Conservation (phyloP, 257 asterid genomes). For the Ajuga chamaepitys region DNA sequence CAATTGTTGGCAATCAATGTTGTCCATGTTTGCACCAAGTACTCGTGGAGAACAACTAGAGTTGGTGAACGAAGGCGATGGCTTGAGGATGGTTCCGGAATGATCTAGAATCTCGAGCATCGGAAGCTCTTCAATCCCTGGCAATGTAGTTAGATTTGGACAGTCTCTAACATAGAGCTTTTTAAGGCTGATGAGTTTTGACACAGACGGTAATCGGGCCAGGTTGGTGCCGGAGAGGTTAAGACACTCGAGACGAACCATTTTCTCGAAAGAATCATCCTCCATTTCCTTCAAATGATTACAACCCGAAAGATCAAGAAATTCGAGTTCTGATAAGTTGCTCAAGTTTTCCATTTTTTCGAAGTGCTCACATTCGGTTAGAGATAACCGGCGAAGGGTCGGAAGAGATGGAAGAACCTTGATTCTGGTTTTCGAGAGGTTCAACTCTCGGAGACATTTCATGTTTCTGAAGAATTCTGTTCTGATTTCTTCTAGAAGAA, state of each 20-base stretch:
- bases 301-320: constrained; percentile 34
- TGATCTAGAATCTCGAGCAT: constrained; percentile 21
- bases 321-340: constrained; percentile 12
- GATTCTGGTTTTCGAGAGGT: constrained; percentile 31
- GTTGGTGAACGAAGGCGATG: constrained; percentile 7
- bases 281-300: constrained; percentile 13
- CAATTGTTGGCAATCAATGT: not conserved
- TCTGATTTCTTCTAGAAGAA: constrained; percentile 2
- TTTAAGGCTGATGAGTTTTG: constrained; percentile 19
- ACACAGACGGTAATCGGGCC: constrained; percentile 18
- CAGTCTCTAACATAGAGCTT: constrained; percentile 25
- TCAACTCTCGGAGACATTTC: constrained; percentile 9
- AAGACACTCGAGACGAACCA: constrained; percentile 21
- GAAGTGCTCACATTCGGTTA: constrained; percentile 17
- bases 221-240: constrained; percentile 20
- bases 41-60: not conserved
- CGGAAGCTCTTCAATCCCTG: constrained; percentile 18
- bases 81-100: constrained; percentile 23
- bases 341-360: constrained; percentile 17
- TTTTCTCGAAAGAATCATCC: constrained; percentile 3
- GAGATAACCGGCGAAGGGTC: constrained; percentile 14
- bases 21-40: constrained; percentile 10
- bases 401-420: not conserved
- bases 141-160: constrained; percentile 15
- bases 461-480: constrained; percentile 6